Base-by-base conservation (phyloP, 805 yeast species). In the Diddensiella santjacobensis region DNA sequence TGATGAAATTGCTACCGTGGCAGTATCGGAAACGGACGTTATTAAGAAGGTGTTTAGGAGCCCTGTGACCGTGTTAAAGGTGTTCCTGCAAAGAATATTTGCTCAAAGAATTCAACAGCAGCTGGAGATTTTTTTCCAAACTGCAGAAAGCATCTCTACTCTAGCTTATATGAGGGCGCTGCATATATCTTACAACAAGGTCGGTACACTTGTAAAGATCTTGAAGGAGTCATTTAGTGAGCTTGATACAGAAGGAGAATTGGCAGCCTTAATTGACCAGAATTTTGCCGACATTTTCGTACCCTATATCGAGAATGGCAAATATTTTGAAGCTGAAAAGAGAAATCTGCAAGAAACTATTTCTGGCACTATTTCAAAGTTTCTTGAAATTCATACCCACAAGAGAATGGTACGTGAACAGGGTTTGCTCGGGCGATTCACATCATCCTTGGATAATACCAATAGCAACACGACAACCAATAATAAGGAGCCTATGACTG, bases 101-200 rank as follows among this genome's bases (percentile, higher is more conserved):
- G 89, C 84, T 0, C 91, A 86, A 64, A 76, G 86, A 54, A 61
- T 70, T 36, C 74, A 71, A 50, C 70, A 68, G 45, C 64, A 69
- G 37, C 60, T 71, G 5, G 81, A 80, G 51, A 67, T 76, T 1
- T 68, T 86, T 26, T 65, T 89, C 26, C 80, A 75, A 44, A 78
- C 75, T 48, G 82, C 96, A 0, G 74, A 78, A 42, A 74, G 84
- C 1, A 69, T 78, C 4, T 79, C 87, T 20, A 72, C 80, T 2
- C 67, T 89, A 44, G 84, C 95, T 0, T 87, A 84, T 61, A 80
- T 89, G 2, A 75, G 98, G 58, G 74, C 83, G 1, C 66, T 91
- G 29, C 86, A 87, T 65, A 71, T 81, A 2, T 69, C 84, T n/a
- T 83, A 80, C 60, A 72, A 75, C 0, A 67, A 77, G 31, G 71